phyloP scores from a whole-genome alignment of 768 basidiomycete genomes.

The Podaxis sp. region DNA sequence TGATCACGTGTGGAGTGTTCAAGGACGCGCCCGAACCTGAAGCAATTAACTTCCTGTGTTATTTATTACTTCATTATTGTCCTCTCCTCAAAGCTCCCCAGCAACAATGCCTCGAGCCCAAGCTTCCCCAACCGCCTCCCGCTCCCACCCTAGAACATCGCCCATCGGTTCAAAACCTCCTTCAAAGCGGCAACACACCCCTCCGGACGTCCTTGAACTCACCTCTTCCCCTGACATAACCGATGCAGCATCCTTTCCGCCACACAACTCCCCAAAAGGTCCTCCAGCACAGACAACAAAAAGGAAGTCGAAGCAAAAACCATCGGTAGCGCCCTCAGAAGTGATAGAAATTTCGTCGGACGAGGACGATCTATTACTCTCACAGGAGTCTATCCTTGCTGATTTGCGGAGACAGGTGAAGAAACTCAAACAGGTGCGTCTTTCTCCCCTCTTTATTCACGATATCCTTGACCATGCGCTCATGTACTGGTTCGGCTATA shows the following conservation, averaged over 20 bases:
- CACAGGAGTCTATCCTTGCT: conserved; percentile 22
- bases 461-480: background rate
- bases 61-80: conserved; percentile 8
- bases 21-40: background rate
- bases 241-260: conserved; percentile 13
- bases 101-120: conserved; percentile 2
- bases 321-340: conserved; percentile 27
- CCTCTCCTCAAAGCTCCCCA: background rate
- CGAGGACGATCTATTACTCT: conserved; percentile 36
- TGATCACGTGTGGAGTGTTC: conserved; percentile 9
- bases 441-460: conserved; percentile 1
- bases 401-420: conserved; percentile 42
- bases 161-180: conserved; percentile 7
- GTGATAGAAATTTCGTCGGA: conserved; percentile 62
- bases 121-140: background rate
- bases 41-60: background rate
- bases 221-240: conserved; percentile 16
- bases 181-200: conserved; percentile 29
- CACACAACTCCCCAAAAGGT: conserved; percentile 17
- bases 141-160: conserved; percentile 8
- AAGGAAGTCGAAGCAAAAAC: conserved; percentile 19
- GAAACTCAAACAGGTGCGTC: conserved; percentile 42
- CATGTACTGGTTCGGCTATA: conserved; percentile 16
- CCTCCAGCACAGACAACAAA: conserved; percentile 15
- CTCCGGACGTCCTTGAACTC: conserved; percentile 18